Evolutionary conservation across 306 rosid genomes (phyloP), one percentile per base, ranked within the genome.

Genomic region (Cicer yamashitae): DNA sequence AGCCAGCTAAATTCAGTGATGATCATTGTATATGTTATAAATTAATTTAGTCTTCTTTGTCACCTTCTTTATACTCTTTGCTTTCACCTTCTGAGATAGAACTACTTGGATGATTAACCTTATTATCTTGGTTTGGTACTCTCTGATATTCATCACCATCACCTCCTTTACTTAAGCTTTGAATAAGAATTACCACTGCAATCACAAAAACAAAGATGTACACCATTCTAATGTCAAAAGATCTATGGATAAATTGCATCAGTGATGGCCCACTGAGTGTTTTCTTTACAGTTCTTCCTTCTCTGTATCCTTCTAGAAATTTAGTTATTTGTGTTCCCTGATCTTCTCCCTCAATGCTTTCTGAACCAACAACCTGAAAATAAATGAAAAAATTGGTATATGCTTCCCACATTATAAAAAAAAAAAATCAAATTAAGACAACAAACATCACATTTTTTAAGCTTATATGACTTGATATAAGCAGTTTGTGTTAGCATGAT

Each of bases 281-380:
- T 44, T 88, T 80, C 87, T 89, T 57, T 71, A 82, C 37, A 11
- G 89, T 89, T 84, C 86, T 89, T 74, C 99, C 99, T 75, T 90
- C 96, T 67, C 86, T 84, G 13, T 90, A 96, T 80, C 98, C 97
- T 87, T 85, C 89, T 2, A 96, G 65, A 69, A 96, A 90, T 72
- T 75, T 84, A 1, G 96, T 83, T 64, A 96, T 86, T 71, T 83
- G 88, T 10, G 91, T 85, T 68, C 90, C 98, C 41, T 89, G 92
- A 79, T 96, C 93, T 73, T 88, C 91, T 20, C 80, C 98, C 37
- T 43, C 71, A 13, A 92, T 82, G 79, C 84, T 88, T 83, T 96
- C 97, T 10, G 89, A 90, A 60, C 86, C 99, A 52, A 51, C 85
- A 48, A 96, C 98, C 99, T 96, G 71, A 79, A 78, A 66, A 43